Evolutionary conservation across 768 basidiomycete genomes (phyloP), one percentile per base, ranked within the genome.

Genomic region (Gyrodon lividus): DNA sequence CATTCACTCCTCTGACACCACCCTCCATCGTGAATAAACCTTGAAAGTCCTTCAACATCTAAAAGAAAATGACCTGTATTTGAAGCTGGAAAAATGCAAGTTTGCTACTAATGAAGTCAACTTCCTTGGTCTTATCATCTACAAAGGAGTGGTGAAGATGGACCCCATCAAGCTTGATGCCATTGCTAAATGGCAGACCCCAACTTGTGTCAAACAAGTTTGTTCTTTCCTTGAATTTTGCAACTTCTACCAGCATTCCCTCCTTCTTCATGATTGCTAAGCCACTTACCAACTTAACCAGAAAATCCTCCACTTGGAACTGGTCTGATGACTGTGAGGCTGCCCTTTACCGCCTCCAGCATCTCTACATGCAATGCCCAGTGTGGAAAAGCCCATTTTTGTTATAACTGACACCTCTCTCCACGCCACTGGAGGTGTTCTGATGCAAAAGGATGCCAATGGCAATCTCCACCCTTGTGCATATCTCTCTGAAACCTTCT

Each of bases 121-220:
- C n/a, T 48, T 31, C 2, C 8, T 41, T n/a, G 41, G 41, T 0
- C 19, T 57, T 26, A 23, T 40, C 2, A 4, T 23, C 2, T 4
- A 8, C 1, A 22, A 20, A 13, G 37, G 37, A 1, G 13, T 44
- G 31, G 50, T 58, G 40, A 77, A 31, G 30, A 31, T 74, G 72
- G 66, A 73, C 52, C 65, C 66, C 0, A 51, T 47, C 2, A 78
- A 79, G 54, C 26, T 77, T 0, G 26, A 62, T 7, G 67, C 66
- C 3, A 66, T 70, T 19, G 12, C 46, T 2, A 50, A 64, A 12
- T 74, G 72, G 70, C 70, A 60, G 2, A 68, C 37, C 13, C 41
- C 39, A 20, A 19, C 5, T 3, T 37, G n/a, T 16, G n/a, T 50
- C 22, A 43, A 76, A 65, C 9, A n/a, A 50, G 35, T 74, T 73